Conservation (phyloP, 2,329 filamentous ascomycete genomes). For the Aschersonia sp. region DNA sequence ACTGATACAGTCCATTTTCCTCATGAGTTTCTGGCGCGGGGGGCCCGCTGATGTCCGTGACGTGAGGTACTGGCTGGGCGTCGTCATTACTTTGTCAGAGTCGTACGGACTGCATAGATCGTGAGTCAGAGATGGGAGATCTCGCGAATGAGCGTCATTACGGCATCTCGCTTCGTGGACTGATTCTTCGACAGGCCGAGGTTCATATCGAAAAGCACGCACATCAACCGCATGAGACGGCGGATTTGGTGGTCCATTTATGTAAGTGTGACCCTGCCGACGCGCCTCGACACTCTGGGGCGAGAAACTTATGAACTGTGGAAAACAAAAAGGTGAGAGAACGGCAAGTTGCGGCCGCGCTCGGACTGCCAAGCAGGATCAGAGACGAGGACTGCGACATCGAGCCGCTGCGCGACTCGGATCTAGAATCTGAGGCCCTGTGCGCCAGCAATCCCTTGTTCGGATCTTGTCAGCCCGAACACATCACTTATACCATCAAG, state of each 20-base stretch:
- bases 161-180: no score
- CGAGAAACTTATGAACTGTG: no score
- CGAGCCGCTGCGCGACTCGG: constrained; percentile 15
- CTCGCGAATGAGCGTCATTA: no score
- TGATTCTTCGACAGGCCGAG: constrained; percentile 8
- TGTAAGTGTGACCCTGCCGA: constrained; percentile 14
- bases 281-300: no score
- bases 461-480: constrained; percentile 16
- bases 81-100: constrained; percentile 35
- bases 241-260: constrained; percentile 41
- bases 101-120: constrained; percentile 29
- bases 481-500: constrained; percentile 20
- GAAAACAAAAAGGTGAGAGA: constrained; percentile 15
- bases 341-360: constrained; percentile 19
- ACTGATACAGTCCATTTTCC: constrained; percentile 34
- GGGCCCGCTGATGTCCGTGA: constrained; percentile 32
- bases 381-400: constrained; percentile 24
- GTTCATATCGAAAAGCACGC: constrained; percentile 12
- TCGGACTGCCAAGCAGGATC: constrained; percentile 21
- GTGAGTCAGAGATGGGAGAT: constrained; percentile 7
- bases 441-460: constrained; percentile 11
- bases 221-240: constrained; percentile 21
- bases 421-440: constrained; percentile 16
- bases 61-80: constrained; percentile 33
- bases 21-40: constrained; percentile 41